Evolutionary conservation across 1,284 basidiomycete species (phyloP).

Genomic region (Boletus sp.): DNA sequence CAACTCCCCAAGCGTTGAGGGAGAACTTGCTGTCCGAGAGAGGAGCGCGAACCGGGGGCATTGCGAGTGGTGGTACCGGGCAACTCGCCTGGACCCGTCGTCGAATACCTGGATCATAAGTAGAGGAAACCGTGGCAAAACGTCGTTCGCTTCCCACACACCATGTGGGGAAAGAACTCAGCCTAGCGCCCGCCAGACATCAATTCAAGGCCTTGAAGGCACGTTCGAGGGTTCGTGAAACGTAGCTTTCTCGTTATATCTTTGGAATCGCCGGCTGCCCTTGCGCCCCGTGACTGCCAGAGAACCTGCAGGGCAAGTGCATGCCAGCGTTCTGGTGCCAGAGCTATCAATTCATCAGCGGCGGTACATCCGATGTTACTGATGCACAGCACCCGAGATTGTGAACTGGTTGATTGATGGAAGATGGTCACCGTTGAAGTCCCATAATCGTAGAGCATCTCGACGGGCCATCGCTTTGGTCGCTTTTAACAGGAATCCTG

Average conservation of each 20-base stretch:
- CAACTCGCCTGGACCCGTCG: too few relatives aligned
- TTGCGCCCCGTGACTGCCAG: background rate
- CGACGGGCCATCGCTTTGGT: too few relatives aligned
- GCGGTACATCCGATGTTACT: too few relatives aligned
- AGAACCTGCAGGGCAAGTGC: background rate
- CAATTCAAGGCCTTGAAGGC: background rate
- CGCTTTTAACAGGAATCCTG: too few relatives aligned
- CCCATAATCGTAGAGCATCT: too few relatives aligned
- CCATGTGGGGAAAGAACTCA: too few relatives aligned
- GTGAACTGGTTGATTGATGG: too few relatives aligned
- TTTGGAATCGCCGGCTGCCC: background rate
- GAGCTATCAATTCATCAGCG: too few relatives aligned
- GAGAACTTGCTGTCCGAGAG: slow-evolving; percentile 17
- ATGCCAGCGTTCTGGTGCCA: background rate
- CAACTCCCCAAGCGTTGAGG: slow-evolving; percentile 34
- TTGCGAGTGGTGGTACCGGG: slow-evolving; percentile 3
- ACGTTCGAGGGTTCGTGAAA: background rate
- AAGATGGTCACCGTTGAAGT: too few relatives aligned
- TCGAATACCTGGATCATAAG: slow-evolving; percentile 8
- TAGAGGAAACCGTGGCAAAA: background rate
- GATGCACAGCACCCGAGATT: too few relatives aligned
- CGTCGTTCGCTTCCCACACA: background rate
- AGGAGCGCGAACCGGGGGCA: slow-evolving; percentile 22
- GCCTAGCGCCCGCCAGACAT: background rate
- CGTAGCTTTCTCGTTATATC: background rate